Percentiles rank a stretch among this genome's conserved stretches.
These are phyloP conservation scores for Trichophyton simii DNA, from an alignment of 2,329 filamentous ascomycete genomes.

Conservation along the genomic window DNA sequence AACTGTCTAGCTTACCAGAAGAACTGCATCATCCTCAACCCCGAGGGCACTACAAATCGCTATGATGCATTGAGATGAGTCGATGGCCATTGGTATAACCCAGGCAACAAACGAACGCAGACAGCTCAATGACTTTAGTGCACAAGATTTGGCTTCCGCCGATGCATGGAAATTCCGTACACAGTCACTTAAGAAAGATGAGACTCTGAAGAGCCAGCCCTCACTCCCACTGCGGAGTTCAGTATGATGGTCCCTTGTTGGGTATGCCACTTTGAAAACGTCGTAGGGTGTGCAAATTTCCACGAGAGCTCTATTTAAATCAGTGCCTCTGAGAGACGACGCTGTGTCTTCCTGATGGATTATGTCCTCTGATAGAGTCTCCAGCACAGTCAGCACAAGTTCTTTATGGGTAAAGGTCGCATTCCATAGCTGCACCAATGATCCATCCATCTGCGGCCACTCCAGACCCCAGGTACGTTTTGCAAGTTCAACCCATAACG, in stretches of 20 bases:
- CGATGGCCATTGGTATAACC: slow-evolving; percentile 73
- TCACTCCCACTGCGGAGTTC: slow-evolving; percentile 60
- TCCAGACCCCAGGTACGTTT: slow-evolving; percentile 86
- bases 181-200: slow-evolving; percentile 60
- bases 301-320: slow-evolving; percentile 77
- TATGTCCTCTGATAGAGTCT: slow-evolving; percentile 86
- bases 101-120: slow-evolving; percentile 71
- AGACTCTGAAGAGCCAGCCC: slow-evolving; percentile 75
- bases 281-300: slow-evolving; percentile 79
- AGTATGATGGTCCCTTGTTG: slow-evolving; percentile 55
- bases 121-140: slow-evolving; percentile 63
- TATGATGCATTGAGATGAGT: slow-evolving; percentile 55
- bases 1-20: slow-evolving; percentile 47
- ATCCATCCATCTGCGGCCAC: slow-evolving; percentile 88
- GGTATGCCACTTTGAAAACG: slow-evolving; percentile 64
- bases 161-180: slow-evolving; percentile 54
- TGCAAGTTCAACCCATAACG: slow-evolving; percentile 88
- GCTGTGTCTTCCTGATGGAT: slow-evolving; percentile 83
- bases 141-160: slow-evolving; percentile 55
- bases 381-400: slow-evolving; percentile 75
- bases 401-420: slow-evolving; percentile 57
- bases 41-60: slow-evolving; percentile 60
- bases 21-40: slow-evolving; percentile 55
- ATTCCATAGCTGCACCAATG: slow-evolving; percentile 69
- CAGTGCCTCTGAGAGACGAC: slow-evolving; percentile 67